These are phyloP conservation scores for Lentinula guzmanii DNA, from an alignment of 768 basidiomycete genomes.

Conservation along the genomic window DNA sequence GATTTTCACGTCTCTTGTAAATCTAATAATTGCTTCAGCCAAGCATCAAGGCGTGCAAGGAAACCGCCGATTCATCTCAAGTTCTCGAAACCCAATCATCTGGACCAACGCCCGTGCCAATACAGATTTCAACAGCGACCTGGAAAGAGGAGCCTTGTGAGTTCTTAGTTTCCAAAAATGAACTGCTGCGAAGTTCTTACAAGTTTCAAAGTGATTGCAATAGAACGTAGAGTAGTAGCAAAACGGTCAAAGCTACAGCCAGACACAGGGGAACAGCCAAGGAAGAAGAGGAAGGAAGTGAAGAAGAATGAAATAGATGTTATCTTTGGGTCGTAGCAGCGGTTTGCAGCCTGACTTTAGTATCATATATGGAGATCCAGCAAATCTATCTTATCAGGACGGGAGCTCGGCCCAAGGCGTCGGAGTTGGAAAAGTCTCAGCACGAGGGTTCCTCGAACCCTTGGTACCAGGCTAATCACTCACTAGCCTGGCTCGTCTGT, in stretches of 20 bases:
- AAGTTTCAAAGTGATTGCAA: background rate
- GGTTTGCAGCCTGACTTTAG: background rate
- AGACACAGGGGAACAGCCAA: background rate
- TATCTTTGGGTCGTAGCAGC: slow-evolving; percentile 53
- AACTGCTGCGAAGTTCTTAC: background rate
- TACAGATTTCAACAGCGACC: background rate
- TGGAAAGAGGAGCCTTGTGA: background rate
- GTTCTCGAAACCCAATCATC: background rate
- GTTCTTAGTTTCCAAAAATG: background rate
- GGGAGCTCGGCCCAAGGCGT: no score
- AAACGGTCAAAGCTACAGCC: slow-evolving; percentile 1
- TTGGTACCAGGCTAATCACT: no score
- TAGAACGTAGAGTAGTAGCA: background rate
- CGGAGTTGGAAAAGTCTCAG: no score
- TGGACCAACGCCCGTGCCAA: background rate
- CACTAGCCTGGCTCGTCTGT: no score
- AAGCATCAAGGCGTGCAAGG: background rate
- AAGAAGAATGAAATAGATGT: slow-evolving; percentile 59
- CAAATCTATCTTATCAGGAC: no score
- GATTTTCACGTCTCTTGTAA: slow-evolving; percentile 3
- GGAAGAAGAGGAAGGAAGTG: slow-evolving; percentile 30
- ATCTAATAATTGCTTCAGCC: background rate
- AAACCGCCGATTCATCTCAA: background rate
- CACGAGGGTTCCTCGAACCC: no score
- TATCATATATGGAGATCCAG: no score